phyloP scores from a whole-genome alignment of 495 filamentous ascomycete genomes.

The Glutinoglossum americanum region DNA sequence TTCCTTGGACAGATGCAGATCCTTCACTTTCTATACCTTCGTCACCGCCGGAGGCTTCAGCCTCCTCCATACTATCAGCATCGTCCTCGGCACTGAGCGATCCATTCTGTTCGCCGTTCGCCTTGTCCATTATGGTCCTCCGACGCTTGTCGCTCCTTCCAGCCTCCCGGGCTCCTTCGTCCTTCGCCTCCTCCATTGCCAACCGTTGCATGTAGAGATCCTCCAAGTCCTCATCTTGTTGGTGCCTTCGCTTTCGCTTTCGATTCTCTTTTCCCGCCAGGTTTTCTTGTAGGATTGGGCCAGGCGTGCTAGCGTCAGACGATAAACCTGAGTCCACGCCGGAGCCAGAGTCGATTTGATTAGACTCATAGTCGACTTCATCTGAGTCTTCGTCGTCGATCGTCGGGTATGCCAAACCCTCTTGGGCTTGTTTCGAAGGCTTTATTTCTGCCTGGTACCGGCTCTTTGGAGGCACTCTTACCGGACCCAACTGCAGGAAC shows the following conservation, averaged over 20 bases:
- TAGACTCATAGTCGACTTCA: no score
- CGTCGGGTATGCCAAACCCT: not conserved
- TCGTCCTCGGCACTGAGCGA: slow-evolving; percentile 8
- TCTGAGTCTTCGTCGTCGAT: slow-evolving; percentile 8
- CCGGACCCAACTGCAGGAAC: not conserved
- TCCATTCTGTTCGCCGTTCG: slow-evolving; percentile 8
- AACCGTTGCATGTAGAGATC: slow-evolving; percentile 59
- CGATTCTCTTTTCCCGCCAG: slow-evolving; percentile 16
- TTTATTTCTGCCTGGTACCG: not conserved
- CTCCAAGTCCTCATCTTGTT: slow-evolving; percentile 53
- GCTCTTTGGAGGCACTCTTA: not conserved
- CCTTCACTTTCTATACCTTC: slow-evolving; percentile 15
- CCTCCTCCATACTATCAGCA: slow-evolving; percentile 12
- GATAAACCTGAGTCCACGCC: slow-evolving; percentile 11
- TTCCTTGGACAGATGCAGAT: slow-evolving; percentile 6
- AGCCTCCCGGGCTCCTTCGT: slow-evolving; percentile 22
- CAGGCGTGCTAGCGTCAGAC: slow-evolving; percentile 7
- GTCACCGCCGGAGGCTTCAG: slow-evolving; percentile 1
- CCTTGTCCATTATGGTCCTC: slow-evolving; percentile 16
- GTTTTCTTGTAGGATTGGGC: slow-evolving; percentile 5
- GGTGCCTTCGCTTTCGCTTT: slow-evolving; percentile 57
- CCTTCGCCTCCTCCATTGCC: slow-evolving; percentile 32
- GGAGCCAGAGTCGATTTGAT: slow-evolving; percentile 15
- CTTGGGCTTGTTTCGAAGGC: not conserved
- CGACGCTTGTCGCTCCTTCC: slow-evolving; percentile 25